phyloP scores from a whole-genome alignment of 1,284 basidiomycete species.

The Ceratorhiza oryzae-sativae region DNA sequence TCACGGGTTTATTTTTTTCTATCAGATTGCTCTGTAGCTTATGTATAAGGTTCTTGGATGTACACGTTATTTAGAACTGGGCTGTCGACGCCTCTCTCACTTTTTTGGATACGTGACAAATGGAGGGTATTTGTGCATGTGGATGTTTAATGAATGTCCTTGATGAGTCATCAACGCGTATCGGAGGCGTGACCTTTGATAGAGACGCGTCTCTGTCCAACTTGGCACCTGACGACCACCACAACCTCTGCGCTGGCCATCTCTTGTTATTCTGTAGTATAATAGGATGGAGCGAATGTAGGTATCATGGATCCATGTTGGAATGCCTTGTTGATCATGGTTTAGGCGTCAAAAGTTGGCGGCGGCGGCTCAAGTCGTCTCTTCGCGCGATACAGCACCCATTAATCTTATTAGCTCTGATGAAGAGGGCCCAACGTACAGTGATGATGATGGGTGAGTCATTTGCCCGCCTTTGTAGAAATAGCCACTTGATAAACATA shows the following conservation, averaged over 20 bases:
- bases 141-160: background rate
- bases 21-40: background rate
- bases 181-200: background rate
- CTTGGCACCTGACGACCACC: constrained; percentile 1
- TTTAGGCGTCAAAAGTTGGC: constrained; percentile 27
- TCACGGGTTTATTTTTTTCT: background rate
- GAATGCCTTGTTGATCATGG: background rate
- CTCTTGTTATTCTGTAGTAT: background rate
- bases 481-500: background rate
- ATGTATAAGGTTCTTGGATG: background rate
- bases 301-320: background rate
- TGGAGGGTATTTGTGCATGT: too few species aligned
- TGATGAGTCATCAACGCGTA: background rate
- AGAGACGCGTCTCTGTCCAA: constrained; percentile 9
- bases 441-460: constrained; percentile 21
- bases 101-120: background rate
- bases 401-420: constrained; percentile 25
- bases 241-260: background rate
- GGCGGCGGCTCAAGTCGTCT: background rate
- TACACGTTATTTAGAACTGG: background rate
- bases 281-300: constrained; percentile 22
- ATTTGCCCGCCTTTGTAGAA: background rate
- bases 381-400: constrained; percentile 4
- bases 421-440: background rate
- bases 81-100: background rate